phyloP scores from a whole-genome alignment of 2,329 filamentous ascomycete genomes.

The Aureobasidium vineae region DNA sequence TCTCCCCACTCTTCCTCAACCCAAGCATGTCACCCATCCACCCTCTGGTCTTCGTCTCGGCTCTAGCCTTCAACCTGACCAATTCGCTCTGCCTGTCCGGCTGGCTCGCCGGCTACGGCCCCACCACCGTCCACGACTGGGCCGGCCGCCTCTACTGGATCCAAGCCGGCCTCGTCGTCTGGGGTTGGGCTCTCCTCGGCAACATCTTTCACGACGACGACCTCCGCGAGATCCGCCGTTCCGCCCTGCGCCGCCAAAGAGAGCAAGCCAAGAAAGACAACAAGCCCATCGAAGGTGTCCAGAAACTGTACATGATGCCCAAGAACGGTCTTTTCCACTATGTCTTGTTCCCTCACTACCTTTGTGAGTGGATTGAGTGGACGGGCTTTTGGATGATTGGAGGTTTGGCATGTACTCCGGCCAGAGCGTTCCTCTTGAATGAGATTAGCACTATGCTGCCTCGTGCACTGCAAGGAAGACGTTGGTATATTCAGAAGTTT shows the following conservation, averaged over 20 bases:
- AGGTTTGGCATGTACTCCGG: constrained; percentile 65
- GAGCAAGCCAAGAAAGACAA: constrained; percentile 47
- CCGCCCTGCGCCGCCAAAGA: constrained; percentile 61
- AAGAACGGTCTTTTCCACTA: constrained; percentile 77
- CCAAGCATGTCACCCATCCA: constrained; percentile 94
- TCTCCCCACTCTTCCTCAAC: constrained; percentile 74
- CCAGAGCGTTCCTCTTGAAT: constrained; percentile 78
- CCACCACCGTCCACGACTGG: constrained; percentile 58
- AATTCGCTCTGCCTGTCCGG: constrained; percentile 77
- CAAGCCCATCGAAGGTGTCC: constrained; percentile 53
- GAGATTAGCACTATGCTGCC: constrained; percentile 89
- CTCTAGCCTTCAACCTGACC: constrained; percentile 70
- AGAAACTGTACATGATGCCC: constrained; percentile 86
- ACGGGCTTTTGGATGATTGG: constrained; percentile 78
- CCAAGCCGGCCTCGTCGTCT: constrained; percentile 67
- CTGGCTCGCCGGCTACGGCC: constrained; percentile 81
- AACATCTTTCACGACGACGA: constrained; percentile 92
- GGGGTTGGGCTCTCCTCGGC: constrained; percentile 69
- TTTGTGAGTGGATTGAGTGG: constrained; percentile 99
- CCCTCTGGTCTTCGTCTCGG: constrained; percentile 62
- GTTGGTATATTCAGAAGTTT: constrained; percentile 88
- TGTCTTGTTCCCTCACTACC: constrained; percentile 87
- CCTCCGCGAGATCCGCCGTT: constrained; percentile 78
- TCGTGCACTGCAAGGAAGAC: constrained; percentile 72
- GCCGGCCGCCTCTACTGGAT: constrained; percentile 47